Base-by-base conservation (phyloP, 2,329 filamentous ascomycete species). In the Xylariaceae sp. region DNA sequence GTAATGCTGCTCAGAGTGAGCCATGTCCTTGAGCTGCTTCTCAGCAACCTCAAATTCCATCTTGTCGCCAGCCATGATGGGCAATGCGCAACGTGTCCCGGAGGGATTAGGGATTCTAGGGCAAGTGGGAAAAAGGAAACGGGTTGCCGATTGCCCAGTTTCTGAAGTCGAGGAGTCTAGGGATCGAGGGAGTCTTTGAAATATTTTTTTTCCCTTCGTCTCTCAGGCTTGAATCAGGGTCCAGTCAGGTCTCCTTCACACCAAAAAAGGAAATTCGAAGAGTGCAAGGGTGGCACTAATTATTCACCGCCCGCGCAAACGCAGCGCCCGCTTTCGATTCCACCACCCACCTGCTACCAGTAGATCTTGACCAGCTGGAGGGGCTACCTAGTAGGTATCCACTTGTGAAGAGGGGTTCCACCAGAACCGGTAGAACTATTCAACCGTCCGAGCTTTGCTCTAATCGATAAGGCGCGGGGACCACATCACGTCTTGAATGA, bases 1-100 rank as follows among this genome's bases (percentile, higher is more conserved):
- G 83, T 98, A 99, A 78, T 98, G 95, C 77, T 96, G 92, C 83
- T 99, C 95, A 64, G 93, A 95, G 80, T 96, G 93, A 74, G 91
- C 89, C 84, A 96, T 88, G 68, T 79, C 75, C 73, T 88, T 87
- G 76, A 90, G 82, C 76, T 81, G 79, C 73, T 82, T 74, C 78
- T 87, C 85, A 45, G 84, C 84, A 65, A 78, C 73, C 71, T 85
- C 83, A 58, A 86, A 78, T 40, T 86, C 84, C 82, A 84, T 85
- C 60, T 79, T 80, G 66, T 79, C 77, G 49, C 49, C 45, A 17
- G 68, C 60, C 67, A 71, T 71, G 56, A 53, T 34, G 46, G 56
- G 39, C 45, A 45, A 52, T 54, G 48, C 43, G 11, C 40, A 45
- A 43, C 37, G 23, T 17, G 36, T 33, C 23, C 40, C 29, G 17